These are phyloP conservation scores for Talaromyces piceae DNA, from an alignment of 2,329 filamentous ascomycete genomes.

Conservation along the genomic window DNA sequence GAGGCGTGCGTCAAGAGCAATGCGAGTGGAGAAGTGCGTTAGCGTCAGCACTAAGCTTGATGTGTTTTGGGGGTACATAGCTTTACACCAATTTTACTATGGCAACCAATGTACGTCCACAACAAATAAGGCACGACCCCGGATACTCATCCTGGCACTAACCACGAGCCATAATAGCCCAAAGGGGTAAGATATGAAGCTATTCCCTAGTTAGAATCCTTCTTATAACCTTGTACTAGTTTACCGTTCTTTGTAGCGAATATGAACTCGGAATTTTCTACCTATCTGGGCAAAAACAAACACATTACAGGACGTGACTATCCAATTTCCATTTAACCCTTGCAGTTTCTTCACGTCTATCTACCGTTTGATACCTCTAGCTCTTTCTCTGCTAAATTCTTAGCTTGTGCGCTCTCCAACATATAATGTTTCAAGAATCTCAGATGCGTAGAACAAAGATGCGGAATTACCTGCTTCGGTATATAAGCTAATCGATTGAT, in stretches of 20 bases:
- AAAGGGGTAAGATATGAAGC: too few relatives aligned
- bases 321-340: constrained; percentile 14
- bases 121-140: too few relatives aligned
- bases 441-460: background rate
- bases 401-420: background rate
- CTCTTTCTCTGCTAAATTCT: constrained; percentile 8
- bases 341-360: constrained; percentile 7
- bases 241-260: constrained; percentile 7
- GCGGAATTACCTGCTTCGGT: constrained; percentile 1
- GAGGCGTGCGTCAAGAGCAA: too few relatives aligned
- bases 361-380: constrained; percentile 15
- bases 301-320: constrained; percentile 11
- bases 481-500: constrained; percentile 11
- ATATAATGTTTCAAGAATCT: constrained; percentile 15
- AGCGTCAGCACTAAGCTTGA: too few relatives aligned
- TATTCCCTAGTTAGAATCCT: too few relatives aligned
- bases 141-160: too few relatives aligned
- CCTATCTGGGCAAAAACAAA: constrained; percentile 9
- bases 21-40: too few relatives aligned
- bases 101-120: too few relatives aligned
- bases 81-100: too few relatives aligned
- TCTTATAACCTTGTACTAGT: background rate
- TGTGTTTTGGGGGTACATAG: too few relatives aligned
- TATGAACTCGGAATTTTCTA: constrained; percentile 12
- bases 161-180: too few relatives aligned